phyloP scores from a whole-genome alignment of 164 flowering plant species.

The Berberis vulgaris region DNA sequence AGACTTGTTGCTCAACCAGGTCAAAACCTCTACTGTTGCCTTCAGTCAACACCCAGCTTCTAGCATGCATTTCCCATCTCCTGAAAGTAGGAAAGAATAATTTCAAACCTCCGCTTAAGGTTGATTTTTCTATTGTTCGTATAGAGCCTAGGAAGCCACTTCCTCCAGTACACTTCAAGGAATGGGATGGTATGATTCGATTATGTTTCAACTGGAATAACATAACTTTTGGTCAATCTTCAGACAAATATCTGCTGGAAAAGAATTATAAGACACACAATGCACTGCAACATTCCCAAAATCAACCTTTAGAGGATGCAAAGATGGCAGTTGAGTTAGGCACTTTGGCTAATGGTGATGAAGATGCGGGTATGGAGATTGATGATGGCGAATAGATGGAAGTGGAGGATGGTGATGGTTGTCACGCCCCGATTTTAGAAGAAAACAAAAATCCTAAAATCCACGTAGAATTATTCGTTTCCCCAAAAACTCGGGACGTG shows the following conservation, averaged over 20 bases:
- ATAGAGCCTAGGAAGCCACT: constrained; percentile 87
- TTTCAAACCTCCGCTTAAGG: constrained; percentile 92
- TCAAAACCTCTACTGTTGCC: constrained; percentile 77
- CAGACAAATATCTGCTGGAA: constrained; percentile 69
- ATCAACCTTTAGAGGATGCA: constrained; percentile 15
- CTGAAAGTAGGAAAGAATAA: constrained; percentile 92
- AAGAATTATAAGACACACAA: constrained; percentile 84
- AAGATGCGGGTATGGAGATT: constrained; percentile 34
- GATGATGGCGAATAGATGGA: constrained; percentile 32
- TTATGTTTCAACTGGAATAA: constrained; percentile 84
- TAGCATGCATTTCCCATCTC: constrained; percentile 76
- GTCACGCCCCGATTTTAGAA: too few relatives aligned
- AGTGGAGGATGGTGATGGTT: too few relatives aligned
- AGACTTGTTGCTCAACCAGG: constrained; percentile 93
- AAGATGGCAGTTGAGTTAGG: constrained; percentile 29
- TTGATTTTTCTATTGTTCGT: constrained; percentile 87
- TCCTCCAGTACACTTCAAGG: constrained; percentile 59
- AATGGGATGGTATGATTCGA: constrained; percentile 22
- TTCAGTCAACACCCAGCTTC: constrained; percentile 84
- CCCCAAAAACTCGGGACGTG: too few relatives aligned
- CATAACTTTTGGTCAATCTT: constrained; percentile 75
- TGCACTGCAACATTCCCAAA: constrained; percentile 36
- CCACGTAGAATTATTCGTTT: constrained; percentile 19
- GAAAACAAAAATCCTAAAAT: constrained; percentile 13
- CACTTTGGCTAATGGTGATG: constrained; percentile 30